Base-by-base conservation (phyloP, 345 rosid genomes). In the Lepidium didymum region DNA sequence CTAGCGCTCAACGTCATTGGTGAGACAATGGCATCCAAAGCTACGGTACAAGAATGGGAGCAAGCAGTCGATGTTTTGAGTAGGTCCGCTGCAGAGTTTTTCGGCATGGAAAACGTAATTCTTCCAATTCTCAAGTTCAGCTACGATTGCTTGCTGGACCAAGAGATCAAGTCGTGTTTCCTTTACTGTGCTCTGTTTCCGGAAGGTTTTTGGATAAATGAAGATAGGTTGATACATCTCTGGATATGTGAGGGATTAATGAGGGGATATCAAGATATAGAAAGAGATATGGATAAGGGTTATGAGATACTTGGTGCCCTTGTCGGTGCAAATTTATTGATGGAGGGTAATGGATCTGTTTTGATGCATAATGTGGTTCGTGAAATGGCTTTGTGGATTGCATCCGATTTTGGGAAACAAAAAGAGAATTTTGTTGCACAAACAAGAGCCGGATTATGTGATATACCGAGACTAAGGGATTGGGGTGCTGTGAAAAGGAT, bases 1-100 rank as follows among this genome's bases (percentile, higher is more conserved):
- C 1, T 56, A 1, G 34, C 62, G 0, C 34, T 56, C 62, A 19
- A 0, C 16, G 12, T 56, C 5, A 56, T 56, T 35, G 62, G 62
- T 9, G 64, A 61, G 49, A 57, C 81, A 0, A 75, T 75, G 83
- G 70, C 76, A 36, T 45, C 55, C 4, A 64, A 69, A 64, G 40
- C 6, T 8, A 50, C 13, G 15, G 10, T 27, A 14, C 27, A 55
- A 55, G 46, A 70, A 60, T 82, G 86, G 86, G 27, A 58, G n/a
- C 57, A 67, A 40, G 81, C 77, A 27, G 3, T 75, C 0, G 1
- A 18, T 11, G 44, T 56, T 10, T 31, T 56, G 31, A 56, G 14
- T 36, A 16, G 0, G 36, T 27, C 83, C 5, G 40, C 43, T 6
- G 71, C 77, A 10, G 43, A 25, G 10, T 33, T 52, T 33, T 38